Evolutionary conservation across 768 basidiomycete genomes (phyloP), one percentile per base, ranked within the genome.

Genomic region (Chalciporus piperatus): DNA sequence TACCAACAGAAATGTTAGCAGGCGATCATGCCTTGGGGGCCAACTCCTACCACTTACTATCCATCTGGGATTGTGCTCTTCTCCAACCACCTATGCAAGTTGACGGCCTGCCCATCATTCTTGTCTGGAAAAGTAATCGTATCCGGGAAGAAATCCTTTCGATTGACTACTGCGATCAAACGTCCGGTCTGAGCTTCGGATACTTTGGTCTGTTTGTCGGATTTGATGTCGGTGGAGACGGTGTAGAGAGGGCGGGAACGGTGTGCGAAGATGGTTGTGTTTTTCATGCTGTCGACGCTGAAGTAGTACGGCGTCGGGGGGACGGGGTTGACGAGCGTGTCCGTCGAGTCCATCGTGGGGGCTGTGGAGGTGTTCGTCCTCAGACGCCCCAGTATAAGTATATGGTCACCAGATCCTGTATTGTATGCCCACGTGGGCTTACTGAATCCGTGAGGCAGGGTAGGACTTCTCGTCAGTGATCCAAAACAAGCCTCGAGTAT

Each of bases 1-100:
- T 60, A 23, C 35, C 30, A 33, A 41, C 33, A 27, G 11, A n/a
- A 16, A 20, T 7, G n/a, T 37, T 22, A 22, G 17, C 32, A 28
- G 6, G 17, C 7, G 7, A 40, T 20, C 25, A 12, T 19, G 32
- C 37, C 27, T 41, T 23, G 12, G 33, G 28, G 17, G 23, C 13
- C 27, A 27, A 27, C 27, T 14, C 5, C 25, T 2, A n/a, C 11
- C 28, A 60, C 59, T n/a, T 32, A 60, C 59, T 38, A 44, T 25
- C 59, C 54, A 23, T 48, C 30, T 20, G 43, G 45, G n/a, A 57
- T 48, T 42, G 44, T 57, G 22, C 35, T 25, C 30, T 46, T 53
- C 27, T 45, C 45, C 27, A 53, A 32, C 59, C 59, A 61, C 28
- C 53, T 61, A 35, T 44, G 51, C 22, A 60, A 14, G 39, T 40